Conservation (phyloP, 441 rosid species). For the Croton setiger region DNA sequence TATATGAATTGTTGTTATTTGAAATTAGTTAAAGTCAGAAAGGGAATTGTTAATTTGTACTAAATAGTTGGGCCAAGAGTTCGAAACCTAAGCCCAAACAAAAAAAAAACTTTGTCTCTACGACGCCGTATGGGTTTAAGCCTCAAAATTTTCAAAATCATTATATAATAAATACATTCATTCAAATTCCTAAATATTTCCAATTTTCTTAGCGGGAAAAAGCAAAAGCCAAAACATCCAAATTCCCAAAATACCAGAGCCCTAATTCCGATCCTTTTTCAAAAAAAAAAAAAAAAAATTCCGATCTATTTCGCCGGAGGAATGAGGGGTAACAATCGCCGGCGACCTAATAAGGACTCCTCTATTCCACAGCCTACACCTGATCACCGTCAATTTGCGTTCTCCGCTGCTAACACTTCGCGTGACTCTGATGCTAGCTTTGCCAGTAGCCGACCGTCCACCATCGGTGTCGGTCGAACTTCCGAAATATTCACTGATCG, state of each 20-base stretch:
- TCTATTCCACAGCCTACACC: constrained; percentile 44
- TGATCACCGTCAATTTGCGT: constrained; percentile 33
- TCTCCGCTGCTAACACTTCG: constrained; percentile 15
- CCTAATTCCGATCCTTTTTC: not conserved
- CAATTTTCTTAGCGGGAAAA: constrained; percentile 7
- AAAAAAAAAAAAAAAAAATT: no score
- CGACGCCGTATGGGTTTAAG: not conserved
- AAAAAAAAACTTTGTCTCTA: not conserved
- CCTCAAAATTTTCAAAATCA: not conserved
- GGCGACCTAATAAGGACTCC: constrained; percentile 42
- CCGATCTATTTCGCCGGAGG: constrained; percentile 1
- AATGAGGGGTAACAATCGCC: constrained; percentile 48
- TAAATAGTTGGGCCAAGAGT: no score
- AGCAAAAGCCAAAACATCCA: not conserved
- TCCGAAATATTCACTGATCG: constrained; percentile 52
- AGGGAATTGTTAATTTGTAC: no score
- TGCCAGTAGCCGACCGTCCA: constrained; percentile 87
- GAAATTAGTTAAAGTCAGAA: no score
- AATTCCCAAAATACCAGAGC: not conserved
- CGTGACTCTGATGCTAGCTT: constrained; percentile 91
- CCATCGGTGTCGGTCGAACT: constrained; percentile 48
- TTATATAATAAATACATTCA: not conserved
- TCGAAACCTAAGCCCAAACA: not conserved
- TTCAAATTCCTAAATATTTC: not conserved
- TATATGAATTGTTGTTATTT: no score